Conservation (phyloP, 345 rosid genomes). For the Acer yangbiense region DNA sequence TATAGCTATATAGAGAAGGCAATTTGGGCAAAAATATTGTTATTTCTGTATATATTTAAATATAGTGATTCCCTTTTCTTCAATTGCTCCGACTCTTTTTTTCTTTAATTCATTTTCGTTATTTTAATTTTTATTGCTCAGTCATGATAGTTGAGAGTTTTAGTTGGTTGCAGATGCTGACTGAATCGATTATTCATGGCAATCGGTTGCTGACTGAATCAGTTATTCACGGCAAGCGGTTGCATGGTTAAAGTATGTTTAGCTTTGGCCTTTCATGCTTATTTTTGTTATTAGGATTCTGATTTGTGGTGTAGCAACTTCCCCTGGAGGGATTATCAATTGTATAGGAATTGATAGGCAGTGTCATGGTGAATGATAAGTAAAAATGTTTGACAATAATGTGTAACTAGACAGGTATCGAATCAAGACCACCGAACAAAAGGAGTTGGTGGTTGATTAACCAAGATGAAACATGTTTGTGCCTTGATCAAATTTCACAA, state of each 20-base stretch:
- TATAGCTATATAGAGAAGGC: not conserved
- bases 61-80: not conserved
- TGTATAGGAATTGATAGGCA: not conserved
- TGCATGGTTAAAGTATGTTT: not conserved
- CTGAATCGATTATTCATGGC: not conserved
- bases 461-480: not conserved
- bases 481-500: not conserved
- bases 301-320: not conserved
- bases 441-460: not conserved
- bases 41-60: slow-evolving; percentile 6
- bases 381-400: not conserved
- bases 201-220: not conserved
- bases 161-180: not conserved
- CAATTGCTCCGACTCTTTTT: not conserved
- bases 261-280: not conserved
- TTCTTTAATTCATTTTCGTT: not conserved
- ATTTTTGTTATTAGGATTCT: not conserved
- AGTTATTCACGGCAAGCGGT: not conserved
- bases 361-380: not conserved
- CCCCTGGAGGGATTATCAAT: not conserved
- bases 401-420: not conserved
- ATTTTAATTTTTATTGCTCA: not conserved
- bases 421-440: not conserved
- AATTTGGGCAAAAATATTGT: not conserved
- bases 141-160: not conserved